A percentile compares a stretch with the other conserved stretches of the same genome.
Evolutionary conservation across 108 stramenopile species (phyloP).

Genomic region (Cyclotella kingstonii): DNA sequence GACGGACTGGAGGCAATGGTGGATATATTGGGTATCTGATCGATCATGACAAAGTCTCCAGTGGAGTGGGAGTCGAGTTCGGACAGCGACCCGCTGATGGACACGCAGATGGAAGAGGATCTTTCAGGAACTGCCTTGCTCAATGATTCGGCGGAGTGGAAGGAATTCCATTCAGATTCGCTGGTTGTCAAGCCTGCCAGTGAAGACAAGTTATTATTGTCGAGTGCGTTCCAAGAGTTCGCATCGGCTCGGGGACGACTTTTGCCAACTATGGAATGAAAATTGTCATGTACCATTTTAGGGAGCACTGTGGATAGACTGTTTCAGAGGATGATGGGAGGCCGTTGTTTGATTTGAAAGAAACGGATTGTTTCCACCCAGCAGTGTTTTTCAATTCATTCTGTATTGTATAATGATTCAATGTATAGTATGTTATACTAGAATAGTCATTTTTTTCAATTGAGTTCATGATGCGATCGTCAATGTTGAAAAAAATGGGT

Average conservation of each 20-base stretch:
- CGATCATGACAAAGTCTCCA: not conserved
- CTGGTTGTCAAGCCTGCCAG: not conserved
- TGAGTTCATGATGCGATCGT: too few relatives aligned
- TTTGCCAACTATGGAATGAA: slow-evolving; percentile 8
- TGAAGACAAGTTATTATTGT: not conserved
- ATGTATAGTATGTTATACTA: too few relatives aligned
- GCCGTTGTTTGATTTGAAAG: too few relatives aligned
- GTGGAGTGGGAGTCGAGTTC: not conserved
- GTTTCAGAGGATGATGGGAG: too few relatives aligned
- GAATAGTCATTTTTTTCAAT: too few relatives aligned
- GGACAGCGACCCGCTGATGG: not conserved
- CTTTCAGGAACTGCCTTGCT: too few relatives aligned
- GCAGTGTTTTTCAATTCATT: too few relatives aligned
- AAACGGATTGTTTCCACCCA: too few relatives aligned
- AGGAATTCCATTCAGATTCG: not conserved
- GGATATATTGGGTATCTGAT: not conserved
- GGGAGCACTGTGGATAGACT: not conserved
- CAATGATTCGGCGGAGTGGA: not conserved
- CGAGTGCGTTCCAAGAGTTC: not conserved
- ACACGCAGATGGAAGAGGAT: too few relatives aligned
- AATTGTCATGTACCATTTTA: slow-evolving; percentile 17
- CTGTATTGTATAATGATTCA: too few relatives aligned
- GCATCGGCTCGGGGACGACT: not conserved
- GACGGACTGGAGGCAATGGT: not conserved
- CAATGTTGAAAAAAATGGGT: too few relatives aligned